phyloP scores from a whole-genome alignment of 176 grass and related monocot genomes.

The Lolium rigidum region DNA sequence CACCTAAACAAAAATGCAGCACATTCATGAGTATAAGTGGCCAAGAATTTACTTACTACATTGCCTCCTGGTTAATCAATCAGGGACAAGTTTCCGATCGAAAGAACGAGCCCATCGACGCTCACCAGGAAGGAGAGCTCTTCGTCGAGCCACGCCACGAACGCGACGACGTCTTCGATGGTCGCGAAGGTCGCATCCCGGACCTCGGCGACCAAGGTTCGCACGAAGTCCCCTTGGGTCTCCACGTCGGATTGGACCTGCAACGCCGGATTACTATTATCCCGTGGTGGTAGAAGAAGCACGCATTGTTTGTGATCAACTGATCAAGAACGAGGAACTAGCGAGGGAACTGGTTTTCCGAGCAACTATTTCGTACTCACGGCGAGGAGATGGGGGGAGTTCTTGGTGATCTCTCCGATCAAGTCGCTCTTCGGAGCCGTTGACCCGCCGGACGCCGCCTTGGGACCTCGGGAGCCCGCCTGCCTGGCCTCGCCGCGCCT shows the following conservation, averaged over 20 bases:
- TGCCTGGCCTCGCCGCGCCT: slow-evolving; percentile 65
- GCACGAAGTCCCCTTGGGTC: slow-evolving; percentile 76
- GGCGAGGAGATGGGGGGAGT: slow-evolving; percentile 62
- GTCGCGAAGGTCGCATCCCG: slow-evolving; percentile 2
- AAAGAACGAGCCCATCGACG: background rate
- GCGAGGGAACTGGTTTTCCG: background rate
- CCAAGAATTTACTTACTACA: background rate
- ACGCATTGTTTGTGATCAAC: background rate
- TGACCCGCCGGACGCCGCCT: slow-evolving; percentile 41
- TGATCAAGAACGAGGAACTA: background rate
- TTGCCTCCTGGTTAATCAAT: background rate
- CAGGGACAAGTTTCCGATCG: background rate
- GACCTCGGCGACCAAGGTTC: slow-evolving; percentile 40
- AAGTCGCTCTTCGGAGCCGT: slow-evolving; percentile 58
- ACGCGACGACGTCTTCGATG: slow-evolving; percentile 64
- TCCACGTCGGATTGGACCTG: slow-evolving; percentile 82
- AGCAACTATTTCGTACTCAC: slow-evolving; percentile 43
- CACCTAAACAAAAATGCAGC: slow-evolving; percentile 37
- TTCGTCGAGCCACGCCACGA: slow-evolving; percentile 76
- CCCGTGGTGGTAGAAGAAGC: background rate
- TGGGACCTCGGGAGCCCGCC: slow-evolving; percentile 31
- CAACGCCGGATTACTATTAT: background rate
- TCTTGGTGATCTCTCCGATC: slow-evolving; percentile 77
- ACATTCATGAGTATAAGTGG: background rate
- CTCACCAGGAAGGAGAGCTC: slow-evolving; percentile 75